phyloP scores from a whole-genome alignment of 768 basidiomycete species.

The Lentinula edodes region DNA sequence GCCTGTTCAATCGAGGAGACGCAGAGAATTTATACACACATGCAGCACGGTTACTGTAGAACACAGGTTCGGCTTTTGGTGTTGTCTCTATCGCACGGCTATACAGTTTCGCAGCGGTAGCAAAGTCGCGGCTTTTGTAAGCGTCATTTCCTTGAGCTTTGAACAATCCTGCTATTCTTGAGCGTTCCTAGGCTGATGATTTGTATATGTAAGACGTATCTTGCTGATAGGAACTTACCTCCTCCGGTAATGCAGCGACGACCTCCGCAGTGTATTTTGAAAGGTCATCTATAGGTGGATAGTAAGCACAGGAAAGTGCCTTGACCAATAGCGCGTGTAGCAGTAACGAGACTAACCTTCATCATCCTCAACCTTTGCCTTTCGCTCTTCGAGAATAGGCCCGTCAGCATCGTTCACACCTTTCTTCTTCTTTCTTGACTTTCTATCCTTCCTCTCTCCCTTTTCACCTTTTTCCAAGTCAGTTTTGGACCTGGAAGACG shows the following conservation, averaged over 20 bases:
- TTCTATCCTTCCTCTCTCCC: slow-evolving; percentile 41
- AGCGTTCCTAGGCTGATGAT: slow-evolving; percentile 47
- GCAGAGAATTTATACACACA: slow-evolving; percentile 44
- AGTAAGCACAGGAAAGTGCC: slow-evolving; percentile 1
- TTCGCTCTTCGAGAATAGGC: slow-evolving; percentile 76
- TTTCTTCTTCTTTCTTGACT: slow-evolving; percentile 57
- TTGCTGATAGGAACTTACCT: slow-evolving; percentile 34
- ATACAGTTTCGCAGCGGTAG: slow-evolving; percentile 58
- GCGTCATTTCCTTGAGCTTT: slow-evolving; percentile 71
- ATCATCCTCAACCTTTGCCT: slow-evolving; percentile 30
- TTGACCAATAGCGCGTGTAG: slow-evolving; percentile 1
- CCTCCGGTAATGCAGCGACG: slow-evolving; percentile 51
- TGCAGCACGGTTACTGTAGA: slow-evolving; percentile 95
- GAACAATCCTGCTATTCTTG: slow-evolving; percentile 52
- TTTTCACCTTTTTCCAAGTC: slow-evolving; percentile 44
- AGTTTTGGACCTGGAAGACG: slow-evolving; percentile 25
- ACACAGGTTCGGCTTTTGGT: slow-evolving; percentile 84
- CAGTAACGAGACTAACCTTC: slow-evolving; percentile 10
- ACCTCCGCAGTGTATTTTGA: slow-evolving; percentile 44
- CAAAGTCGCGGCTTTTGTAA: slow-evolving; percentile 59
- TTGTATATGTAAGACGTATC: background rate
- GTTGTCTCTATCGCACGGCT: slow-evolving; percentile 71
- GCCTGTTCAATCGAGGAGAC: background rate
- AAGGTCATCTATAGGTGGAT: slow-evolving; percentile 26
- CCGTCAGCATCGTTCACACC: slow-evolving; percentile 54